Evolutionary conservation across 495 filamentous ascomycete species (phyloP).

Genomic region (Pyrenopolyporus hunteri): DNA sequence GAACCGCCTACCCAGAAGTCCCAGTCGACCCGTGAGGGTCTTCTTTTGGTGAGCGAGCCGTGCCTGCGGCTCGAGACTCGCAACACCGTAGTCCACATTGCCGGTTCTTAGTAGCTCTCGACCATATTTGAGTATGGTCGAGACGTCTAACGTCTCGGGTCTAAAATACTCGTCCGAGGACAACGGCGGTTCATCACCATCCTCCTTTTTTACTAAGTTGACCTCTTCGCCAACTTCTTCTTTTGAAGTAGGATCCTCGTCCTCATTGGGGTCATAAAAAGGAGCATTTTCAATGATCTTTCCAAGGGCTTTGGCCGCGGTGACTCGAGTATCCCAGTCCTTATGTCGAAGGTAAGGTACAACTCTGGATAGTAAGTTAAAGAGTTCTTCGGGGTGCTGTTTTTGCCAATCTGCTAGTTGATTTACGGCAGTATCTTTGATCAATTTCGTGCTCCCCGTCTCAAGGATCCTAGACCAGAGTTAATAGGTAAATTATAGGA

Average conservation of each 20-base stretch:
- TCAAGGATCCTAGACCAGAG: slow-evolving; percentile 76
- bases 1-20: slow-evolving; percentile 78
- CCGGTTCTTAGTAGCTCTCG: slow-evolving; percentile 82
- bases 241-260: slow-evolving; percentile 50
- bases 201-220: slow-evolving; percentile 58
- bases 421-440: slow-evolving; percentile 93
- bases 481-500: slow-evolving; percentile 29
- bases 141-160: slow-evolving; percentile 77
- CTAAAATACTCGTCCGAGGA: slow-evolving; percentile 65
- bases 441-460: slow-evolving; percentile 91
- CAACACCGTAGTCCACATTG: slow-evolving; percentile 80
- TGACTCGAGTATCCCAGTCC: slow-evolving; percentile 93
- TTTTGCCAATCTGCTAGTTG: slow-evolving; percentile 98
- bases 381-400: slow-evolving; percentile 94
- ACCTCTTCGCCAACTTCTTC: slow-evolving; percentile 50
- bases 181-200: slow-evolving; percentile 47
- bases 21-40: slow-evolving; percentile 79
- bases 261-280: slow-evolving; percentile 83
- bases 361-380: slow-evolving; percentile 94
- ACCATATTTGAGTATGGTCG: slow-evolving; percentile 78
- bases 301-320: slow-evolving; percentile 89
- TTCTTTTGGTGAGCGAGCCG: slow-evolving; percentile 88
- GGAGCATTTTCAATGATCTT: slow-evolving; percentile 91
- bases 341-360: slow-evolving; percentile 90
- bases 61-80: slow-evolving; percentile 76